Conservation (phyloP, 2,329 filamentous ascomycete species). For the Trichophyton schoenleinii region DNA sequence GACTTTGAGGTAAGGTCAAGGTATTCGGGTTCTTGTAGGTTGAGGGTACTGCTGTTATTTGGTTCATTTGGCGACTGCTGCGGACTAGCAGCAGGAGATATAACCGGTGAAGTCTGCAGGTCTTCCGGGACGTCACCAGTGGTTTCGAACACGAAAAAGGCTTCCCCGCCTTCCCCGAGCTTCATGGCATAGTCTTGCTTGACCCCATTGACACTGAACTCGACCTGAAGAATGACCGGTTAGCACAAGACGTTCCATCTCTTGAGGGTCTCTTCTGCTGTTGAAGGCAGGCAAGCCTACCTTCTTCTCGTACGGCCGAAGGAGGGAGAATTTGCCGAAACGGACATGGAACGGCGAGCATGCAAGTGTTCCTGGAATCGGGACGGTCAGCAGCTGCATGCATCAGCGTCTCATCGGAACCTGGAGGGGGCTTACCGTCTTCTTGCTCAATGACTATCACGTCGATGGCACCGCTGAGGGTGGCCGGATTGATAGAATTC, state of each 20-base stretch:
- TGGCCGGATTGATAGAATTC: slow-evolving; percentile 98
- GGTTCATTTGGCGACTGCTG: slow-evolving; percentile 26
- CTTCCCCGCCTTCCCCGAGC: slow-evolving; percentile 89
- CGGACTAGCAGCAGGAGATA: slow-evolving; percentile 80
- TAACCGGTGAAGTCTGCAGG: slow-evolving; percentile 84
- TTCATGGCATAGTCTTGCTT: slow-evolving; percentile 98
- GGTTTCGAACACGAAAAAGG: slow-evolving; percentile 98
- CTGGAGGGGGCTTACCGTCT: slow-evolving; percentile 49
- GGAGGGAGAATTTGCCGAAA: slow-evolving; percentile 93
- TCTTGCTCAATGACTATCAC: slow-evolving; percentile 96
- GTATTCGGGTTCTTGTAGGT: slow-evolving; percentile 40
- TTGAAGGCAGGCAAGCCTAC: slow-evolving; percentile 17
- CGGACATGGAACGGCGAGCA: slow-evolving; percentile 98
- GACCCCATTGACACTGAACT: slow-evolving; percentile 85
- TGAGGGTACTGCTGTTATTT: slow-evolving; percentile 15
- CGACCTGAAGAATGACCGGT: slow-evolving; percentile 44
- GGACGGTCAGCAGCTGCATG: slow-evolving; percentile 8
- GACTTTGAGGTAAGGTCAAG: slow-evolving; percentile 27
- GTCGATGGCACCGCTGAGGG: slow-evolving; percentile 93
- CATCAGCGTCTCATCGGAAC: not conserved
- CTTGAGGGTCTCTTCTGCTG: not conserved
- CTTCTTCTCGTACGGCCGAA: slow-evolving; percentile 95
- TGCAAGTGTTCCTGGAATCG: slow-evolving; percentile 47
- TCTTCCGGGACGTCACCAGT: slow-evolving; percentile 82
- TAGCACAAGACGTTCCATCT: not conserved